Evolutionary conservation across 371 early-diverging fungal species (phyloP).

Genomic region (Actinomortierella wolfii): DNA sequence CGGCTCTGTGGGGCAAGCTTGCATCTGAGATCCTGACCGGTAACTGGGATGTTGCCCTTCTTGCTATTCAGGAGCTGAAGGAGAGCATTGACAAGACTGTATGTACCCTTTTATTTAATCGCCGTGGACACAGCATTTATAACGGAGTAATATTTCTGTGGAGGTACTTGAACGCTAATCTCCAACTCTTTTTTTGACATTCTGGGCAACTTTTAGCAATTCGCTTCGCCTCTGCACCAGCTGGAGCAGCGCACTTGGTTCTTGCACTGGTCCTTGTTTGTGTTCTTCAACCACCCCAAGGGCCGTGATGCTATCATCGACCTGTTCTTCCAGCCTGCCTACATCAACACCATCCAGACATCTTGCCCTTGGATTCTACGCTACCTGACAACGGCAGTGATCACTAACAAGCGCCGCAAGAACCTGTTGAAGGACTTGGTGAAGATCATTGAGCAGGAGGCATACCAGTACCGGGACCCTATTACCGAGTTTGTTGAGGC

Average conservation of each 20-base stretch:
- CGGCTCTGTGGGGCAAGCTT: conserved; percentile 95
- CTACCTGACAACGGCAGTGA: conserved; percentile 88
- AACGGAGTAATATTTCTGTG: no score
- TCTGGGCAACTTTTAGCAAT: conserved; percentile 52
- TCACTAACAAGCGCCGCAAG: conserved; percentile 91
- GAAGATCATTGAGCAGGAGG: conserved; percentile 86
- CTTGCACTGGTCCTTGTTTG: conserved; percentile 95
- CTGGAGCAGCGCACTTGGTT: conserved; percentile 93
- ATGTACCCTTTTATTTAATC: conserved; percentile 5
- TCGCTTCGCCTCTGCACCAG: conserved; percentile 78
- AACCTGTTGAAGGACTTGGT: conserved; percentile 87
- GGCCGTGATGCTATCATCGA: conserved; percentile 93
- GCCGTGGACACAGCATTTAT: no score
- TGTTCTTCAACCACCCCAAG: conserved; percentile 96
- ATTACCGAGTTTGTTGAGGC: conserved; percentile 90
- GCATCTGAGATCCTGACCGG: conserved; percentile 93
- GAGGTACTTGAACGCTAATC: no score
- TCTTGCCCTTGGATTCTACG: conserved; percentile 95
- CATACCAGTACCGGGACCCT: conserved; percentile 83
- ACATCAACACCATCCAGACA: conserved; percentile 95
- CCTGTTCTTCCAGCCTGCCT: conserved; percentile 88
- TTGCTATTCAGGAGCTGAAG: conserved; percentile 83
- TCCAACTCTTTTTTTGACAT: background rate
- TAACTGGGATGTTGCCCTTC: conserved; percentile 91
- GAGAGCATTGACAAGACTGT: conserved; percentile 85